Conservation (phyloP, 2,329 filamentous ascomycete species). For the Aspergillus niger region DNA sequence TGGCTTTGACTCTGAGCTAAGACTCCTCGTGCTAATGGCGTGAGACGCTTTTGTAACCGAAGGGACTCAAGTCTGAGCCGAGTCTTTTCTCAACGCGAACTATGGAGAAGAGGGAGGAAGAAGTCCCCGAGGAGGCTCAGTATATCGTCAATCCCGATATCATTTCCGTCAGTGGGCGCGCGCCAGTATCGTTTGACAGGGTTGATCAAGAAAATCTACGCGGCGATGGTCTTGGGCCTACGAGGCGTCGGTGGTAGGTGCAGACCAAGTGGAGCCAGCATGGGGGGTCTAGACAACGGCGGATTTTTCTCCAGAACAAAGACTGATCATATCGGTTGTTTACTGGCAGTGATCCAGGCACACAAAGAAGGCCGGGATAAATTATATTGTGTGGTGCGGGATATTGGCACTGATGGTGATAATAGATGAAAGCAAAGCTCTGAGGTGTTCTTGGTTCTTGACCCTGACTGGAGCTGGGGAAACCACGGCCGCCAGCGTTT, state of each 20-base stretch:
- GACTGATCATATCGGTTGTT: background rate
- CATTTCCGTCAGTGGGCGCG: background rate
- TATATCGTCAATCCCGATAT: background rate
- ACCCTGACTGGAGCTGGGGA: conserved; percentile 4
- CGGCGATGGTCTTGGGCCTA: conserved; percentile 1
- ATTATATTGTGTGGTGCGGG: background rate
- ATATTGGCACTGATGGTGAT: background rate
- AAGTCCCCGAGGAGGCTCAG: background rate
- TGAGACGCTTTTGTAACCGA: background rate
- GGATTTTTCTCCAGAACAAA: background rate
- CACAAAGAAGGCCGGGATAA: background rate
- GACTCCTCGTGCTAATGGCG: background rate
- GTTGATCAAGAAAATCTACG: conserved; percentile 7
- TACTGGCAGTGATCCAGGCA: background rate
- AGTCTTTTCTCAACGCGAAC: background rate
- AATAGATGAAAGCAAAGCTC: background rate
- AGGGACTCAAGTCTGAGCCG: background rate
- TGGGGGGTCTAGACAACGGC: conserved; percentile 3
- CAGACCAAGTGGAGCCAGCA: background rate
- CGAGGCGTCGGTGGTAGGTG: background rate
- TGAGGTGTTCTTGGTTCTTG: background rate
- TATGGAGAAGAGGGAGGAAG: too few species aligned
- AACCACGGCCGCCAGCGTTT: conserved; percentile 9
- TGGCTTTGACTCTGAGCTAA: background rate
- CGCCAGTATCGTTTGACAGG: background rate